Evolutionary conservation across 2,329 filamentous ascomycete species (phyloP).

Genomic region (Monosporascus sp.): DNA sequence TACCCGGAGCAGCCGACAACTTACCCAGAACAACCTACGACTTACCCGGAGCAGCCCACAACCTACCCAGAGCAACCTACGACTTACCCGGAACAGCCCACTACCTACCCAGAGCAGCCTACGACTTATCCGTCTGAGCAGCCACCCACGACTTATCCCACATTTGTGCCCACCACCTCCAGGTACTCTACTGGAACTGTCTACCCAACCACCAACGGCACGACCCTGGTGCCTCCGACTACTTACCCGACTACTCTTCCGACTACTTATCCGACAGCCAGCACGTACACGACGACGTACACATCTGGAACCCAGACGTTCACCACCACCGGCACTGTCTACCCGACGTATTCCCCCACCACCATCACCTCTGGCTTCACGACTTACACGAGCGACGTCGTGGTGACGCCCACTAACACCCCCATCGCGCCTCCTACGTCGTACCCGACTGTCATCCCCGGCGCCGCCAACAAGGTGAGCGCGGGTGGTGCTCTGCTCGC

Average conservation of each 20-base stretch:
- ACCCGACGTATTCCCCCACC: neutral
- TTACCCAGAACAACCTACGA: conserved; percentile 4
- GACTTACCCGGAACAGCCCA: neutral
- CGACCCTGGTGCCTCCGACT: neutral
- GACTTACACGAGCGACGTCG: neutral
- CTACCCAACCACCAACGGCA: conserved; percentile 3
- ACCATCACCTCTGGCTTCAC: neutral
- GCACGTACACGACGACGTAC: too few species aligned
- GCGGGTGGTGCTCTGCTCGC: conserved; percentile 31
- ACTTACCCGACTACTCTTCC: too few species aligned
- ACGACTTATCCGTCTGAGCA: neutral
- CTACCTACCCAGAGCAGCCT: conserved; percentile 5
- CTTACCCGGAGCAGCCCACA: conserved; percentile 4
- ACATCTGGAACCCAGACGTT: too few species aligned
- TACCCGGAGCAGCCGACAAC: neutral
- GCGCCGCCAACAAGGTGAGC: conserved; percentile 30
- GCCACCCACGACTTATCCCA: neutral
- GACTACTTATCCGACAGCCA: neutral
- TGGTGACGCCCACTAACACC: conserved; percentile 17
- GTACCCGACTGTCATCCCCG: conserved; percentile 25
- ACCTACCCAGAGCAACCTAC: conserved; percentile 5
- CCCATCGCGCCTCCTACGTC: conserved; percentile 20
- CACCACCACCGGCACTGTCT: neutral
- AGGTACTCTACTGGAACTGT: neutral
- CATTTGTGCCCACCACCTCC: neutral